phyloP scores from a whole-genome alignment of 1,139 yeast species.

The Kurtzmaniella natalensis region DNA sequence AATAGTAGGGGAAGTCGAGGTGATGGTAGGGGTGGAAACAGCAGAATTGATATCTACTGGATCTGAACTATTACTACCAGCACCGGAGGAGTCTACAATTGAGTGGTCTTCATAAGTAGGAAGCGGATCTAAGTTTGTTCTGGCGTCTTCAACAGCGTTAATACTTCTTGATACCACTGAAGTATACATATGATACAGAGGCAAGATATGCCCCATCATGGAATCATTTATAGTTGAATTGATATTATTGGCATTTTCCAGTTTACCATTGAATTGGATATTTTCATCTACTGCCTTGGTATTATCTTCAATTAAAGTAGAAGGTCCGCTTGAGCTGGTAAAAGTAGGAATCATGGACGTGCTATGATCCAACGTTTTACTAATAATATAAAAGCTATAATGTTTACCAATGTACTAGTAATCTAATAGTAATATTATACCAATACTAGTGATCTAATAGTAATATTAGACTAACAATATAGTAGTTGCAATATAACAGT shows the following conservation, averaged over 20 bases:
- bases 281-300: no score
- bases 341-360: no score
- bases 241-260: constrained; percentile 6
- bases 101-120: constrained; percentile 12
- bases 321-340: constrained; percentile 4
- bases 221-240: no score
- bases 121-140: constrained; percentile 11
- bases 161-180: constrained; percentile 7
- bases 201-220: no score
- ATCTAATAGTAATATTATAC: no score
- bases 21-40: background rate
- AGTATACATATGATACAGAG: constrained; percentile 11
- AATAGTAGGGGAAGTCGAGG: background rate
- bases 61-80: constrained; percentile 7
- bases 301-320: constrained; percentile 1
- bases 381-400: no score
- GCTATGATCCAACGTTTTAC: no score
- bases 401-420: no score
- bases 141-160: constrained; percentile 9
- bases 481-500: no score
- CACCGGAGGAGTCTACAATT: constrained; percentile 5
- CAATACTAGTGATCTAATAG: no score
- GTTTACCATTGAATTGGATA: no score
- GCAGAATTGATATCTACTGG: background rate
- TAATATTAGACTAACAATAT: no score